Base-by-base conservation (phyloP, 208 protist genomes). In the Acanthamoeba lenticulata region DNA sequence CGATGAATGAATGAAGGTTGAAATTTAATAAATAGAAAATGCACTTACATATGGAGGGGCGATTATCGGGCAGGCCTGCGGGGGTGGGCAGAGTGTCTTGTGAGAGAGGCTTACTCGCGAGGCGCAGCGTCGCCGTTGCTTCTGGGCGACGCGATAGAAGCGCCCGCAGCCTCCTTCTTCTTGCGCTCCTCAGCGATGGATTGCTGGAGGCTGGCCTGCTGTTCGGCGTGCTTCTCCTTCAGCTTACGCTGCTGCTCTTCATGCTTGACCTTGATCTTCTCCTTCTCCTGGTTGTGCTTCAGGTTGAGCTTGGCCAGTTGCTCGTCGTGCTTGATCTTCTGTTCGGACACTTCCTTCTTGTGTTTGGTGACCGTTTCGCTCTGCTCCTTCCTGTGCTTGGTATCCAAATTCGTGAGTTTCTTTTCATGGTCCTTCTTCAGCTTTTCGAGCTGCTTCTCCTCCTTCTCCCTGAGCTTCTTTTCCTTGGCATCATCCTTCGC, bases 271-370 rank as follows among this genome's bases (percentile, higher is more conserved):
- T 60, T 67, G 19, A 90, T 19, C 55, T 90, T 90, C 29, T 90
- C 83, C 83, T 90, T 90, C 52, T 90, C 83, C 49, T 90, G 83
- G 11, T 65, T 42, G 47, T 90, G 83, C n/a, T 90, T 90, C 11
- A 90, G 32, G 27, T 90, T 90, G 36, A 90, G 32, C 83, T 90
- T 90, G 32, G 45, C 52, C 45, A 90, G 49, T 24, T 67, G 55
- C 36, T 90, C 52, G 55, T 90, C 83, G 36, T 90, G 83, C 83
- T 90, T 90, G 83, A 90, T 90, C 83, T 90, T 90, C n/a, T 67
- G 83, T 44, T 90, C 83, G 38, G 83, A 60, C 17, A 90, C 9
- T 29, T 60, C 83, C 83, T 90, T 60, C 55, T 90, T 90, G 45
- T 90, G 83, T 34, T 65, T 55, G 32, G 45, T 90, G 5, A 67